Percentiles rank a stretch among this genome's conserved stretches.
Conservation (phyloP, 1,284 basidiomycete species). For the Phylloporus sp. region DNA sequence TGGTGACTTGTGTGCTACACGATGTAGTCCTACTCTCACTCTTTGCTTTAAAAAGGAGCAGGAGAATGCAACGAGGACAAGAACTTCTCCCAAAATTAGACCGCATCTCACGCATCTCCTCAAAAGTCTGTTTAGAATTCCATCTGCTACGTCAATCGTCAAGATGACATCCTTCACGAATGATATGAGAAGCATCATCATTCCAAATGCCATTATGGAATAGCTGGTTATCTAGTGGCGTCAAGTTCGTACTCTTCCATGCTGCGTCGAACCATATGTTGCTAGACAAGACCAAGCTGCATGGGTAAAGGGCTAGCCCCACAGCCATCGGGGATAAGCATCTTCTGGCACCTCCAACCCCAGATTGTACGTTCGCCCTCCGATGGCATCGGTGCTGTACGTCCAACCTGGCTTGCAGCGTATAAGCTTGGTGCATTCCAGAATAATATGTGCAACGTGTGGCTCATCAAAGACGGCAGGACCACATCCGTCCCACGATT, state of each 20-base stretch:
- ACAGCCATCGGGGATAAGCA: conserved; percentile 23
- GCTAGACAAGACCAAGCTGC: conserved; percentile 20
- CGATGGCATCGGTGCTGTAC: conserved; percentile 30
- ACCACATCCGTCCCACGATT: conserved; percentile 22
- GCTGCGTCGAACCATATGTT: conserved; percentile 31
- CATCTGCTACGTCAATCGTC: conserved; percentile 33
- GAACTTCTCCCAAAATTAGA: conserved; percentile 32
- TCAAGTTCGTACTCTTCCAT: conserved; percentile 37
- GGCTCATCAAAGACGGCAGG: conserved; percentile 26
- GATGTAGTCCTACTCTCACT: conserved; percentile 27
- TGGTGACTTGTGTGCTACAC: conserved; percentile 20
- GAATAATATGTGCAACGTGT: conserved; percentile 42
- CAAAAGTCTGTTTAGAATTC: conserved; percentile 33
- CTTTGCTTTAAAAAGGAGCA: conserved; percentile 36
- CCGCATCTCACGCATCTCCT: conserved; percentile 34
- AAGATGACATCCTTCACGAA: conserved; percentile 27
- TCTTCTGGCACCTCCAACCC: conserved; percentile 17
- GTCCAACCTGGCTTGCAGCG: conserved; percentile 22
- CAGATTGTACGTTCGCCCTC: conserved; percentile 32
- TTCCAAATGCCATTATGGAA: conserved; percentile 35
- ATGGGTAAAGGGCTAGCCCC: conserved; percentile 41
- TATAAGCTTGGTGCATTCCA: conserved; percentile 28
- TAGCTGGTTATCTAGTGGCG: conserved; percentile 41
- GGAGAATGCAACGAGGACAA: conserved; percentile 35
- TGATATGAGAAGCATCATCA: conserved; percentile 20